Evolutionary conservation across 1,284 basidiomycete species (phyloP).

Genomic region (Ustilago tritici): DNA sequence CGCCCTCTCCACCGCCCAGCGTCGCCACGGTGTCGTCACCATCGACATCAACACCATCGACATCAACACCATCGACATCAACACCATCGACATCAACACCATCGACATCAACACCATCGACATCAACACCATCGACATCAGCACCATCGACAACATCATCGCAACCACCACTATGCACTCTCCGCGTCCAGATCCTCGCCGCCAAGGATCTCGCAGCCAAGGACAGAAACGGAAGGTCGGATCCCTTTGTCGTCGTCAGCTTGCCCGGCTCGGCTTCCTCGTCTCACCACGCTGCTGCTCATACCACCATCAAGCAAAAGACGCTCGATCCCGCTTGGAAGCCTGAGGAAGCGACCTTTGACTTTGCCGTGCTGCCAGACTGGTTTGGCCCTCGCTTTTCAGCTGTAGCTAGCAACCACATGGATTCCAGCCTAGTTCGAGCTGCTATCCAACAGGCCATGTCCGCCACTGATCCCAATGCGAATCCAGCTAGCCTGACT

Average conservation of each 20-base stretch:
- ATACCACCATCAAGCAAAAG: constrained; percentile 84
- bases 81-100: no score
- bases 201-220: constrained; percentile 72
- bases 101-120: no score
- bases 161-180: constrained; percentile 37
- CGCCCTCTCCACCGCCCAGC: constrained; percentile 2
- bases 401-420: constrained; percentile 69
- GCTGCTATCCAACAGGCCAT: constrained; percentile 35
- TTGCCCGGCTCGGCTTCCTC: constrained; percentile 49
- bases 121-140: background rate
- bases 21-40: background rate
- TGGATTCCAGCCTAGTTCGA: constrained; percentile 34
- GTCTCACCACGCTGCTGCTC: constrained; percentile 69
- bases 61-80: background rate
- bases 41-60: constrained; percentile 10
- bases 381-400: constrained; percentile 71
- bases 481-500: background rate
- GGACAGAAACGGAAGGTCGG: constrained; percentile 71
- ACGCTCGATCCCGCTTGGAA: constrained; percentile 81
- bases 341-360: constrained; percentile 53
- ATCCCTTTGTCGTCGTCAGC: constrained; percentile 68
- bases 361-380: constrained; percentile 52
- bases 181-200: constrained; percentile 68
- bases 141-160: background rate
- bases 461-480: background rate